phyloP scores from a whole-genome alignment of 305 asterid genomes.

The Solanum hybrid region DNA sequence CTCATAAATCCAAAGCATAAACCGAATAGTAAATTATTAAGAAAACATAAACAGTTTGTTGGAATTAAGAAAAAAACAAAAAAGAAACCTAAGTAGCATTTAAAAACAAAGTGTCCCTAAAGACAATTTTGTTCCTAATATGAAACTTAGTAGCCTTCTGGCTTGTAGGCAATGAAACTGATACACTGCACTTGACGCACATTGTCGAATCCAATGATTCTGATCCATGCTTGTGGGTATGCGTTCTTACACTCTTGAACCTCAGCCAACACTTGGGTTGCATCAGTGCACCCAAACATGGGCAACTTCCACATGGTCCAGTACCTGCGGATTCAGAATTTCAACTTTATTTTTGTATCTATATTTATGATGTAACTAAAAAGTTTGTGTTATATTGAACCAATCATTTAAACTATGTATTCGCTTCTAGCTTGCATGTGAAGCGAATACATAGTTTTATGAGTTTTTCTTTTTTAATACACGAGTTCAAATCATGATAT shows the following conservation, averaged over 20 bases:
- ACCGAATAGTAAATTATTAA: neutral
- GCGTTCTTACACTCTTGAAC: constrained; percentile 17
- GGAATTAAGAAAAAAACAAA: neutral
- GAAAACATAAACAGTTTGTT: neutral
- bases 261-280: constrained; percentile 5
- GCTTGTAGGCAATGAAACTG: constrained; percentile 54
- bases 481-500: neutral
- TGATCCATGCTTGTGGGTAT: constrained; percentile 24
- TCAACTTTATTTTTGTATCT: neutral
- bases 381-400: neutral
- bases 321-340: neutral
- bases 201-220: constrained; percentile 59
- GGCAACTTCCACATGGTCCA: neutral
- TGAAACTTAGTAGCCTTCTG: constrained; percentile 16
- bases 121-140: constrained; percentile 1
- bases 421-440: neutral
- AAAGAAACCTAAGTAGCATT: neutral
- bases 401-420: neutral
- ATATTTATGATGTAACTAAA: neutral
- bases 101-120: neutral
- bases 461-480: neutral
- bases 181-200: constrained; percentile 47
- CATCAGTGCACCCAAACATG: neutral
- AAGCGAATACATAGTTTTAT: neutral
- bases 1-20: neutral